Evolutionary conservation across 176 grass and related monocot species (phyloP), one percentile per base, ranked within the genome.

Genomic region (Juncus inflexus): DNA sequence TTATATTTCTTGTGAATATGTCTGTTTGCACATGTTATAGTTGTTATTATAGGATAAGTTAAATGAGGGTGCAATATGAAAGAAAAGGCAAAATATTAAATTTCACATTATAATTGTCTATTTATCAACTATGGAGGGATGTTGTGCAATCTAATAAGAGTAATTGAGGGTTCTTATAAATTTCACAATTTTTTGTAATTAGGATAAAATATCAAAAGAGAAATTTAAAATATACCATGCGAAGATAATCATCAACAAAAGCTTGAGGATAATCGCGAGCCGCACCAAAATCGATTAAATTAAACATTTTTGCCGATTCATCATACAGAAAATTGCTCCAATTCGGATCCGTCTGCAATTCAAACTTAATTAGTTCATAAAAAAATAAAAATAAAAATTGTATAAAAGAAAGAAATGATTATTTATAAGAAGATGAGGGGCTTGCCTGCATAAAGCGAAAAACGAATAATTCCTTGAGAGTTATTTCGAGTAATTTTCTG

Each of bases 401-500:
- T 47, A 9, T 9, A 47, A 28, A 47, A 47, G 43, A 3, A 41
- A 47, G 12, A 47, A 55, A 63, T 4, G 9, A 4, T 51, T 37
- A 64, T 10, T 57, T 65, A 39, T 15, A 40, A 42, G 63, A 77
- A 77, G 12, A 78, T 52, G 14, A 36, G 40, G 59, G 12, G 73
- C 87, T 61, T 89, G 67, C 94, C 85, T 97, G 88, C 94, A 97
- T 97, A 77, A 97, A 97, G 65, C 80, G 81, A 74, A 97, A 92
- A 67, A 91, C 77, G 79, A 97, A 97, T 45, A 97, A 80, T 66
- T 97, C 92, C 74, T 91, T 89, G 61, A 91, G 74, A 68, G 92
- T 91, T 58, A 97, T 74, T 74, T 91, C 92, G 59, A 97, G 87
- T 43, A 97, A 76, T 78, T 86, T 91, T 75, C 39, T 79, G 9